phyloP scores from a whole-genome alignment of 257 asterid species.

The Nicotiana tomentosiformis region DNA sequence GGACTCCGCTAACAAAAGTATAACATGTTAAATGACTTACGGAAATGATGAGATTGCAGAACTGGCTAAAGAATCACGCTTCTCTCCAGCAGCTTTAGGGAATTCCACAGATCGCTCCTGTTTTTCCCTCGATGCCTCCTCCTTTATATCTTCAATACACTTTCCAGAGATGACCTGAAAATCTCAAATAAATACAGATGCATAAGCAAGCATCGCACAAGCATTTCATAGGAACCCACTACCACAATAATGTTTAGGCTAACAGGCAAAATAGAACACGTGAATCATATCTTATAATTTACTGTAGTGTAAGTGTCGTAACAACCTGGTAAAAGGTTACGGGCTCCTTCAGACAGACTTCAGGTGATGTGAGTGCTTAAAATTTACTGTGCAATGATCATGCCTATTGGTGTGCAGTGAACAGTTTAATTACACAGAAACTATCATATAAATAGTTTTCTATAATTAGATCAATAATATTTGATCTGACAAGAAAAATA shows the following conservation, averaged over 20 bases:
- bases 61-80: constrained; percentile 23
- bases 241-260: neutral
- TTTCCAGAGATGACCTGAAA: constrained; percentile 56
- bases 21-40: constrained; percentile 11
- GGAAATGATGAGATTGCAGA: constrained; percentile 14
- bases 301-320: neutral
- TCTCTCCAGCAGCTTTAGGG: constrained; percentile 26
- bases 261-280: neutral
- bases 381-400: neutral
- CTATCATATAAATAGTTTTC: neutral
- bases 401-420: neutral
- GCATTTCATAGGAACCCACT: neutral
- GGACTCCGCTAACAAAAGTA: neutral
- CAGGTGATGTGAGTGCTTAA: neutral
- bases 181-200: neutral
- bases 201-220: neutral
- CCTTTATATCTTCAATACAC: constrained; percentile 59
- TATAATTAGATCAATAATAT: neutral
- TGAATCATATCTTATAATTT: neutral
- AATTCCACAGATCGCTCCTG: constrained; percentile 30
- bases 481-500: neutral
- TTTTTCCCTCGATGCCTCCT: constrained; percentile 42
- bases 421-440: neutral
- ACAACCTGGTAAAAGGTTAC: neutral
- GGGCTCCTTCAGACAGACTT: neutral